Conservation (phyloP, 2,329 filamentous ascomycete species). For the Pyricularia sp. region DNA sequence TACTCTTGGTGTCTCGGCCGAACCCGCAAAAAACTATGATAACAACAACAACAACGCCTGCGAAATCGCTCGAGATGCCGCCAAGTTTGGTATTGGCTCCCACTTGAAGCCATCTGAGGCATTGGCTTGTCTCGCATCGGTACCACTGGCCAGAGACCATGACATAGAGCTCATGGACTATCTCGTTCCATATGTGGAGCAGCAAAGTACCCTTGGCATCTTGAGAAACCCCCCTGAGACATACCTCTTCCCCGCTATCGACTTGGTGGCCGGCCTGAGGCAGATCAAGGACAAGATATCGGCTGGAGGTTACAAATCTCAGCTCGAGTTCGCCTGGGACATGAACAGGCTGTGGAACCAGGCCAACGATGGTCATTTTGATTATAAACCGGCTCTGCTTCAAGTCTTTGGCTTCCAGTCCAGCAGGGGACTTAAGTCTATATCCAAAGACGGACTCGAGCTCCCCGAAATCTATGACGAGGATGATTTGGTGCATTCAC, state of each 20-base stretch:
- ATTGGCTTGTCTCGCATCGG: slow-evolving; percentile 29
- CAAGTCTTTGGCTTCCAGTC: slow-evolving; percentile 19
- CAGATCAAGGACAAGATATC: slow-evolving; percentile 21
- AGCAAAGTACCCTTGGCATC: slow-evolving; percentile 31
- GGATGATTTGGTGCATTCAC: slow-evolving; percentile 11
- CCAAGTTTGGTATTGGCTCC: background rate
- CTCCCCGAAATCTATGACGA: slow-evolving; percentile 41
- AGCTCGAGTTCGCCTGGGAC: slow-evolving; percentile 27
- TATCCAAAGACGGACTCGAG: slow-evolving; percentile 22
- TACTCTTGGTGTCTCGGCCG: background rate
- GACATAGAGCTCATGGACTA: slow-evolving; percentile 33
- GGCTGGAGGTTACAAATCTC: slow-evolving; percentile 20
- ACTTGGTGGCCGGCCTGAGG: slow-evolving; percentile 20
- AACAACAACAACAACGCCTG: slow-evolving; percentile 8
- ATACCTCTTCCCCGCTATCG: slow-evolving; percentile 28
- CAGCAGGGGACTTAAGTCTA: slow-evolving; percentile 26
- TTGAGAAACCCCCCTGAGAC: slow-evolving; percentile 27
- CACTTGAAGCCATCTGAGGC: slow-evolving; percentile 12
- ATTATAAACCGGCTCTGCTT: slow-evolving; percentile 19
- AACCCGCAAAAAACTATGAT: background rate
- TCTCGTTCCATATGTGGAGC: slow-evolving; percentile 32
- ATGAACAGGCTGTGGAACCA: slow-evolving; percentile 20
- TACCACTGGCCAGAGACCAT: slow-evolving; percentile 34
- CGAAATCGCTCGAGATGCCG: slow-evolving; percentile 1
- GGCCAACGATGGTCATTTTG: slow-evolving; percentile 25